Evolutionary conservation across 2,329 filamentous ascomycete genomes (phyloP).

Genomic region (Trichoderma sp.): DNA sequence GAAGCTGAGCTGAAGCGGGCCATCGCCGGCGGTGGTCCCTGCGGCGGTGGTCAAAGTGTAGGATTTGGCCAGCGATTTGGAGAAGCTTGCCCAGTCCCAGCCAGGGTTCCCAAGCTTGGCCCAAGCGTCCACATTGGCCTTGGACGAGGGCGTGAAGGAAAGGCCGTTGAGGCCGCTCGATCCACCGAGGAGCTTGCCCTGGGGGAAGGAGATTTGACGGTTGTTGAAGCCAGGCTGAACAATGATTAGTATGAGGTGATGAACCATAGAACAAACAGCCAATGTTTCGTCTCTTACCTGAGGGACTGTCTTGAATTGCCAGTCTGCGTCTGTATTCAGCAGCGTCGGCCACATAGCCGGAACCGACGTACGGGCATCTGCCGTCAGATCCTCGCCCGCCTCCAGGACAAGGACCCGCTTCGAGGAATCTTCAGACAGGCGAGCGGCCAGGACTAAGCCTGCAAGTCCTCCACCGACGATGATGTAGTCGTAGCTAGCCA

Average conservation of each 20-base stretch:
- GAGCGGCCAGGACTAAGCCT: slow-evolving; percentile 34
- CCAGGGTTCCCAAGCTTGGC: slow-evolving; percentile 30
- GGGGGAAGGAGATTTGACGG: slow-evolving; percentile 26
- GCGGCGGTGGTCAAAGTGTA: slow-evolving; percentile 34
- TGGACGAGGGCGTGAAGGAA: slow-evolving; percentile 26
- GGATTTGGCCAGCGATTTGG: slow-evolving; percentile 30
- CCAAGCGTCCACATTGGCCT: slow-evolving; percentile 28
- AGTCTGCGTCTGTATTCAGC: slow-evolving; percentile 30
- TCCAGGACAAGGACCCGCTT: slow-evolving; percentile 33
- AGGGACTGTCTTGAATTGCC: slow-evolving; percentile 31
- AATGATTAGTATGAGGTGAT: not conserved
- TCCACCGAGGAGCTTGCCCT: slow-evolving; percentile 31
- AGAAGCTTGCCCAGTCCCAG: slow-evolving; percentile 32
- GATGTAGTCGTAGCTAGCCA: slow-evolving; percentile 23
- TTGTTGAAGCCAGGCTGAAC: slow-evolving; percentile 23
- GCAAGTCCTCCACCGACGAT: slow-evolving; percentile 35
- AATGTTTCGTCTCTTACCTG: slow-evolving; percentile 24
- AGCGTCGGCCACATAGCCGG: slow-evolving; percentile 32
- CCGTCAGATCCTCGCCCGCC: slow-evolving; percentile 31
- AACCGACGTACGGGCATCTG: slow-evolving; percentile 29
- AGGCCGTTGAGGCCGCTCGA: slow-evolving; percentile 34
- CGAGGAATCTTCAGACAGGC: slow-evolving; percentile 30
- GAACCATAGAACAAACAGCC: not conserved
- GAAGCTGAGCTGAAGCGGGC: slow-evolving; percentile 29
- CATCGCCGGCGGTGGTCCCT: slow-evolving; percentile 31